These are phyloP conservation scores for Poterioochromonas sp. DNA, from an alignment of 352 stramenopile genomes.

Conservation along the genomic window DNA sequence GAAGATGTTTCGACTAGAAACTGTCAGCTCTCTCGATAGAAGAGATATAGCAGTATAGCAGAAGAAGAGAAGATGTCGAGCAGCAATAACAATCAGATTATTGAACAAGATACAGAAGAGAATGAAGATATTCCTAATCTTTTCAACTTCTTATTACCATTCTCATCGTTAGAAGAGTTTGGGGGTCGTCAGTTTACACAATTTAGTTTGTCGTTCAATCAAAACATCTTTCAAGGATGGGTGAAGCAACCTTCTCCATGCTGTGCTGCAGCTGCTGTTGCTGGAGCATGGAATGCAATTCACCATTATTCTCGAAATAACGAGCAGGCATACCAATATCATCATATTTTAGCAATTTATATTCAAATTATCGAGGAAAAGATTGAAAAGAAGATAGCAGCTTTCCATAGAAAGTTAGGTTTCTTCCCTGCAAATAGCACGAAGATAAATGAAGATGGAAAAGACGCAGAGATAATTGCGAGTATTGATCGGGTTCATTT, in stretches of 20 bases:
- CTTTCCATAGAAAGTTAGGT: conserved; percentile 34
- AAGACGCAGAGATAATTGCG: background rate
- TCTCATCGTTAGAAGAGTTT: conserved; percentile 33
- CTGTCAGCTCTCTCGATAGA: too few species aligned
- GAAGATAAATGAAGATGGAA: background rate
- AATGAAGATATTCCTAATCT: background rate
- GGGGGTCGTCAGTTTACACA: conserved; percentile 50
- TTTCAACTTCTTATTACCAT: conserved; percentile 33
- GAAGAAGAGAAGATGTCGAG: too few species aligned
- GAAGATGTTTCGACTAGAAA: too few species aligned
- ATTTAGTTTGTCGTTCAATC: conserved; percentile 48
- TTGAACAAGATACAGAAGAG: conserved; percentile 28
- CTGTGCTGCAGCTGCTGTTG: conserved; percentile 56
- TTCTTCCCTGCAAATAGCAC: background rate
- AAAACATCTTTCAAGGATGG: conserved; percentile 49
- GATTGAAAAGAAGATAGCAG: conserved; percentile 21
- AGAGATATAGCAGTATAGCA: too few species aligned
- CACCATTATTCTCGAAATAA: conserved; percentile 38
- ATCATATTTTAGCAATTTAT: conserved; percentile 40
- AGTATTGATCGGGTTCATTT: background rate
- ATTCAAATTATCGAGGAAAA: conserved; percentile 27
- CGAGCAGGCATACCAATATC: conserved; percentile 42
- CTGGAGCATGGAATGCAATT: conserved; percentile 54
- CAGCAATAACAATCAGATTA: too few species aligned
- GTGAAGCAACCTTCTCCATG: conserved; percentile 57